phyloP scores from a whole-genome alignment of 768 basidiomycete genomes.

The Mycena vitilis region DNA sequence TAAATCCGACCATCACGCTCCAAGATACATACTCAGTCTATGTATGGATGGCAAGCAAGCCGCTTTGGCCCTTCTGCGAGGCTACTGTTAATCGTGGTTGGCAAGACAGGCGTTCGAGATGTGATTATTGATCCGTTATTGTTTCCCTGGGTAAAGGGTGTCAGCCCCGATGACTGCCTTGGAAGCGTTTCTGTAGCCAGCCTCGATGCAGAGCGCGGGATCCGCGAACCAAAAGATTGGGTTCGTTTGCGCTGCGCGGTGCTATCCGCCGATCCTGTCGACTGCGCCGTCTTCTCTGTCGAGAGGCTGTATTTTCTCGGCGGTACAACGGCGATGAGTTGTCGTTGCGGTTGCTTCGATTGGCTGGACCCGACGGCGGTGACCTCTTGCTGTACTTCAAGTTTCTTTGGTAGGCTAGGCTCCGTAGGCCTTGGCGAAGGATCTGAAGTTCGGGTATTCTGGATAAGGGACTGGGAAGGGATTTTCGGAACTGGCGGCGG shows the following conservation, averaged over 20 bases:
- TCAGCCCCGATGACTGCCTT: neutral
- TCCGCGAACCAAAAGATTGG: constrained; percentile 22
- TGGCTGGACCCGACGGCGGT: too few species aligned
- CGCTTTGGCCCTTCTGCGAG: too few species aligned
- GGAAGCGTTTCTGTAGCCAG: neutral
- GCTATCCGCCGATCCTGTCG: neutral
- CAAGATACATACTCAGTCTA: too few species aligned
- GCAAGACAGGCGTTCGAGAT: too few species aligned
- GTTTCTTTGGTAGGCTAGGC: neutral
- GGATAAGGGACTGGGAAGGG: neutral
- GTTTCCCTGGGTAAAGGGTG: too few species aligned
- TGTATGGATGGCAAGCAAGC: too few species aligned
- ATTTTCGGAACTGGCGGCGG: neutral
- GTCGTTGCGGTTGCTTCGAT: neutral
- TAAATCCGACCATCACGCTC: too few species aligned
- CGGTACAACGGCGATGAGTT: neutral
- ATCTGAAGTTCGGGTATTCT: neutral
- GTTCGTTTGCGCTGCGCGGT: constrained; percentile 17
- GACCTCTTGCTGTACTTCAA: neutral
- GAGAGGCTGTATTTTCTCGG: neutral
- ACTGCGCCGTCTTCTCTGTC: neutral
- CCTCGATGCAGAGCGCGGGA: constrained; percentile 18
- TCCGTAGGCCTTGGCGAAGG: neutral
- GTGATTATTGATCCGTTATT: too few species aligned
- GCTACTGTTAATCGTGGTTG: too few species aligned